Evolutionary conservation across 495 filamentous ascomycete genomes (phyloP), one percentile per base, ranked within the genome.

Genomic region (Articulospora tetracladia): DNA sequence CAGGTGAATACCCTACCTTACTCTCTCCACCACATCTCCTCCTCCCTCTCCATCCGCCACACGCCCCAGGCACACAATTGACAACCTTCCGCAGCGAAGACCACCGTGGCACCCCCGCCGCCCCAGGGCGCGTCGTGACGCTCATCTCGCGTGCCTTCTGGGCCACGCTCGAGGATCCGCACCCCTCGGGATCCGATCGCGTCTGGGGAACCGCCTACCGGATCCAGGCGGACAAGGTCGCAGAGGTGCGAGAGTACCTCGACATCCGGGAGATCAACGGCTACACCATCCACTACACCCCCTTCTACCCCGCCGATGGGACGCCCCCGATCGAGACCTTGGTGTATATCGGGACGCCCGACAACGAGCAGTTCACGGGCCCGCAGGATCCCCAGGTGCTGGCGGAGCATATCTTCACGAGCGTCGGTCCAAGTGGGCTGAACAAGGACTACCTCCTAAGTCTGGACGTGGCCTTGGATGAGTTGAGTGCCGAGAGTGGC

Each of bases 241-340:
- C 83, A 59, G 88, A 92, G 74, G 95, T 97, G 2, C 86, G 89
- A 59, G 81, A 88, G 55, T 93, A 97, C 72, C 91, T 99, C 34
- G 93, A 98, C 69, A 92, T 96, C 58, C 88, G 95, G 15, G 95
- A 99, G 74, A 96, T 97, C 66, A 94, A 98, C 26, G 95, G 95
- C 7, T 98, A 98, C 70, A 89, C 83, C 30, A 92, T 94, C 62
- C 91, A 95, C 69, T 90, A 90, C 72, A 93, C 90, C 22, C 84
- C 86, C 1, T 96, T 96, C 72, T 77, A 90, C 68, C 82, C 88
- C 11, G 76, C 81, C 13, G 67, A 77, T 55, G 74, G 70, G 20
- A 68, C 77, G 28, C 65, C 68, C 41, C 57, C 68, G 27, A 65
- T 65, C 59, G 61, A 50, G 53, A 80, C 83, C 4, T 69, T 97